Evolutionary conservation across 2,329 filamentous ascomycete genomes (phyloP).

Genomic region (Cercospora beticola): DNA sequence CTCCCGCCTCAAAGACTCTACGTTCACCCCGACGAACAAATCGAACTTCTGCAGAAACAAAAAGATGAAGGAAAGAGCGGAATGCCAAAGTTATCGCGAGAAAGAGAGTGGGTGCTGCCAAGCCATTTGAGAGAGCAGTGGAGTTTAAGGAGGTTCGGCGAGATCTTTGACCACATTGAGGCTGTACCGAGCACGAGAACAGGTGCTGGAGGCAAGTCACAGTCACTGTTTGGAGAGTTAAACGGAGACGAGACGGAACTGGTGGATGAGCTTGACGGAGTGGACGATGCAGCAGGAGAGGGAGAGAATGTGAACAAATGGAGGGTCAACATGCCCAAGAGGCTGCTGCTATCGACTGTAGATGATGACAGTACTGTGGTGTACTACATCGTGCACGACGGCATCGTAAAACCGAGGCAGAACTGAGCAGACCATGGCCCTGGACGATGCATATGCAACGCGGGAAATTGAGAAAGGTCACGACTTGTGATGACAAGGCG

Average conservation of each 20-base stretch:
- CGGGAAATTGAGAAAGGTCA: background rate
- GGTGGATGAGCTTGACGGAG: constrained; percentile 6
- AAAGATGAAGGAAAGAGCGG: constrained; percentile 39
- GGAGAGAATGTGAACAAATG: constrained; percentile 38
- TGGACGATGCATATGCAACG: background rate
- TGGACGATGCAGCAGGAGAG: constrained; percentile 26
- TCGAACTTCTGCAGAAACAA: constrained; percentile 63
- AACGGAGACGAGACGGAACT: constrained; percentile 16
- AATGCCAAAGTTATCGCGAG: constrained; percentile 37
- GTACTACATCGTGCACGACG: constrained; percentile 82
- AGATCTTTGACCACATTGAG: constrained; percentile 62
- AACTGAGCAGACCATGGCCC: constrained; percentile 54
- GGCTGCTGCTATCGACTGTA: constrained; percentile 70
- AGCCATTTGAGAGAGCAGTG: constrained; percentile 71
- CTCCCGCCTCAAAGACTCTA: constrained; percentile 72
- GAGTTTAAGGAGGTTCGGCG: constrained; percentile 64
- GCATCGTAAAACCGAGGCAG: constrained; percentile 81
- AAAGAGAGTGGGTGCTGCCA: constrained; percentile 75
- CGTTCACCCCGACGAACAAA: constrained; percentile 79
- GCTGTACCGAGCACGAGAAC: constrained; percentile 41
- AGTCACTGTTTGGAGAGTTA: constrained; percentile 20
- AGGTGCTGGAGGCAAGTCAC: constrained; percentile 29
- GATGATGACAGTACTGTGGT: constrained; percentile 80
- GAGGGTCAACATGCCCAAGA: constrained; percentile 54
- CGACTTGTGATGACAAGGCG: background rate